Evolutionary conservation across 768 basidiomycete species (phyloP).

Genomic region (Pleurotus citrinopileatus): DNA sequence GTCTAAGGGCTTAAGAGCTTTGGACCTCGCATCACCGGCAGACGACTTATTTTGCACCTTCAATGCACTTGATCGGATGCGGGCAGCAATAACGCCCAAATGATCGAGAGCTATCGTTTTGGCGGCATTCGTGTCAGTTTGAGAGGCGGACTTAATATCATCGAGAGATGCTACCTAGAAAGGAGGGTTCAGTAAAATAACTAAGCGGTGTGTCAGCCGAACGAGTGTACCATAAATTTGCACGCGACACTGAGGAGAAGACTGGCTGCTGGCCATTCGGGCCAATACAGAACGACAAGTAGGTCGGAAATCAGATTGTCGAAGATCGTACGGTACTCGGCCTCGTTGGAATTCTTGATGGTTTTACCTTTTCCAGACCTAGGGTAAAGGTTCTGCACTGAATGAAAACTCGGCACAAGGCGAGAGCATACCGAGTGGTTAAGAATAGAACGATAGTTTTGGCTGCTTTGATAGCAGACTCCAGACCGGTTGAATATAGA

Average conservation of each 20-base stretch:
- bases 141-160: slow-evolving; percentile 67
- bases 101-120: slow-evolving; percentile 93
- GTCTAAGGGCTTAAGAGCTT: slow-evolving; percentile 57
- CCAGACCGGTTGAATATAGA: slow-evolving; percentile 68
- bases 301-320: slow-evolving; percentile 90
- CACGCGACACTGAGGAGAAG: slow-evolving; percentile 77
- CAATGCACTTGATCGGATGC: slow-evolving; percentile 60
- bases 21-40: slow-evolving; percentile 27
- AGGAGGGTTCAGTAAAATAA: neutral
- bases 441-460: slow-evolving; percentile 80
- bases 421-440: slow-evolving; percentile 52
- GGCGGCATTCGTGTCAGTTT: slow-evolving; percentile 76
- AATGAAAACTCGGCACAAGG: neutral
- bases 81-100: slow-evolving; percentile 88
- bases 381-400: neutral
- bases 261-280: slow-evolving; percentile 95
- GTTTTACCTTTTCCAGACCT: slow-evolving; percentile 86
- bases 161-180: slow-evolving; percentile 76
- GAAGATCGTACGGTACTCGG: slow-evolving; percentile 90
- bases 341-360: slow-evolving; percentile 90
- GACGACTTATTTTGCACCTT: slow-evolving; percentile 36
- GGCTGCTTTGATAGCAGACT: slow-evolving; percentile 82
- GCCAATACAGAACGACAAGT: slow-evolving; percentile 85
- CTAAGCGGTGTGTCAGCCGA: neutral
- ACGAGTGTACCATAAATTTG: slow-evolving; percentile 72